Evolutionary conservation across 768 basidiomycete genomes (phyloP), one percentile per base, ranked within the genome.

Genomic region (Phanerodontia chrysosporium): DNA sequence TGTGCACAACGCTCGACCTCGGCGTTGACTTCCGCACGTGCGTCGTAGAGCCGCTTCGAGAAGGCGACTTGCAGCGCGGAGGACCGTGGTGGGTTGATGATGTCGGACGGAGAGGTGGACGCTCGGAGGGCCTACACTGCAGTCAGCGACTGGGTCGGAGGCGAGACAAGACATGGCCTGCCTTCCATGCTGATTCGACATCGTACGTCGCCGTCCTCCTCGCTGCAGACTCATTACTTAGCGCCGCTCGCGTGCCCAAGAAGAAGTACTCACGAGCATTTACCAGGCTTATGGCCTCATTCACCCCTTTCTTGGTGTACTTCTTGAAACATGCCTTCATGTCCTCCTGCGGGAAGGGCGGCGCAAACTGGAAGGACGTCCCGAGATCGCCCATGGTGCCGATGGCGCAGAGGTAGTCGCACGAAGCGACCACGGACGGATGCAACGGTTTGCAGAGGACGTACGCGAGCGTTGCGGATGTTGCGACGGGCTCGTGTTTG

Each of bases 301-400:
- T 72, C 16, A 81, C 55, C 0, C 62, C 62, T 63, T 79, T 79
- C 51, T 77, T 74, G 13, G 74, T 74, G 44, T 69, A 69, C 65
- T 58, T 60, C 65, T 73, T 76, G 44, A 70, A 52, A 16, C 68
- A 67, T 4, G 45, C 61, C n/a, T 65, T 68, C 58, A 77, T 69
- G 28, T 75, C 68, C 0, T 64, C 68, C 60, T 63, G 62, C 0
- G 71, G 73, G 45, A 66, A 67, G 3, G 66, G 66, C 7, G 56
- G 44, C 29, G 64, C 64, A 57, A 69, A 73, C 54, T 63, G 67
- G 63, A 72, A 66, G 16, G 65, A 61, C 7, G 68, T 64, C 4
- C 74, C 73, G 8, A 73, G 70, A 62, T 78, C 78, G 22, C 80
- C 78, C 58, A 77, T 74, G 10, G 76, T 73, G 9, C 80, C 78